Evolutionary conservation across 1,284 basidiomycete species (phyloP), one percentile per base, ranked within the genome.

Genomic region (Puccinia horiana): DNA sequence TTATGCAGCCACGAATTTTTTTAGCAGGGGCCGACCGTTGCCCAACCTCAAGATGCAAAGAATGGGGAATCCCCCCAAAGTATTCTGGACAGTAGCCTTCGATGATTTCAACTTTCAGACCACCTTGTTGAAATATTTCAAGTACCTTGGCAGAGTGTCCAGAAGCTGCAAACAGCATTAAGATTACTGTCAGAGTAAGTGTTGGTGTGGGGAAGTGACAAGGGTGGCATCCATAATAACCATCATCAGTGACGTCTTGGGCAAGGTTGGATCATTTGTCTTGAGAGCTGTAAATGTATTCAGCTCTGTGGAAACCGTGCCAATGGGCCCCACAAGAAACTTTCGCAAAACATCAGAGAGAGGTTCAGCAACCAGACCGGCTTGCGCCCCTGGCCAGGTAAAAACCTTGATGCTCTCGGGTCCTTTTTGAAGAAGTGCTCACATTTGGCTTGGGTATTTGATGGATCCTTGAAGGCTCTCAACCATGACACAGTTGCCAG

Each of bases 381-480:
- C 63, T 37, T 37, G 63, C n/a, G 63, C 63, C 63, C 63, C 63
- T 67, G 63, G 63, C 63, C 63, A 67, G 32, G 63, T 37, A 40
- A 67, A 67, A 67, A 67, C 32, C 5, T 67, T 40, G 63, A 67
- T 42, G 18, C 16, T 67, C 5, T 35, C 18, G 63, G 12, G 32
- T 67, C 63, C 63, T 67, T 67, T 67, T 35, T 40, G 35, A 67
- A 67, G 63, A 18, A 67, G 63, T 2, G 63, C 63, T 20, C 32
- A 32, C 6, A 32, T 67, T 42, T 37, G 40, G 35, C 63, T 37
- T 23, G 63, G 2, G 40, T 67, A 67, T 67, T 44, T 44, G 42
- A 44, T 44, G 6, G 42, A 44, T 8, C 16, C 42, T 44, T 16
- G 42, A 8, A 44, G 63, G 35, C 35, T 16, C 11, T 67, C 63